Evolutionary conservation across 192 early-diverging fungal species (phyloP).

Genomic region (Coemansia sp.): DNA sequence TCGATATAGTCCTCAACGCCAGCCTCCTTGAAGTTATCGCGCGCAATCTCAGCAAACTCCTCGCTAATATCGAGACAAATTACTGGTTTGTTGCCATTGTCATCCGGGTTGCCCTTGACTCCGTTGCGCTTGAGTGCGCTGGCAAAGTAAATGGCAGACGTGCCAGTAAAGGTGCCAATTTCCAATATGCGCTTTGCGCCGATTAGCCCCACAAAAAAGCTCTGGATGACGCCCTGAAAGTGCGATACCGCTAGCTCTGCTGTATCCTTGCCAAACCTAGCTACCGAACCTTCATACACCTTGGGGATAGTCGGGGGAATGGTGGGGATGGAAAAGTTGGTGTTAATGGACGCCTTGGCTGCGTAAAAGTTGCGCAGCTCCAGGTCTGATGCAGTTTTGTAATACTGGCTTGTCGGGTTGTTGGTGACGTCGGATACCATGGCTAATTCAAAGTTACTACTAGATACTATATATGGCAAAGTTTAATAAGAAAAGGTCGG

Average conservation of each 20-base stretch:
- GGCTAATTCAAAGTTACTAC: background rate
- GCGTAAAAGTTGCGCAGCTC: constrained; percentile 30
- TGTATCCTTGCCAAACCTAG: background rate
- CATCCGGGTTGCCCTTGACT: constrained; percentile 12
- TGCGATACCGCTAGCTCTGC: constrained; percentile 52
- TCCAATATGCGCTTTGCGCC: constrained; percentile 60
- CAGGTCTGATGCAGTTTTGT: constrained; percentile 10
- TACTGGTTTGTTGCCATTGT: constrained; percentile 27
- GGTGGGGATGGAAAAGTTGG: constrained; percentile 20
- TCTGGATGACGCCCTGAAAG: constrained; percentile 55
- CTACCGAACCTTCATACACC: constrained; percentile 12
- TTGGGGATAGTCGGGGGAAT: constrained; percentile 20
- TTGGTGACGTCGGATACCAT: background rate
- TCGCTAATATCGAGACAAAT: constrained; percentile 58
- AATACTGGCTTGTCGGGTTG: constrained; percentile 8
- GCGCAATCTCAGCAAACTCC: constrained; percentile 50
- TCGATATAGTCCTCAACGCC: constrained; percentile 40
- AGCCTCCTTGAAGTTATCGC: constrained; percentile 35
- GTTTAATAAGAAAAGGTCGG: background rate
- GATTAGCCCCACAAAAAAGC: constrained; percentile 52
- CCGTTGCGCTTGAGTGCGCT: constrained; percentile 57
- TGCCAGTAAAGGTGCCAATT: constrained; percentile 69
- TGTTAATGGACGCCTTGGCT: constrained; percentile 25
- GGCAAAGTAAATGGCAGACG: constrained; percentile 66
- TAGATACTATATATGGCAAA: background rate